Conservation (phyloP, 352 stramenopile genomes). For the Pythium sukuiense region DNA sequence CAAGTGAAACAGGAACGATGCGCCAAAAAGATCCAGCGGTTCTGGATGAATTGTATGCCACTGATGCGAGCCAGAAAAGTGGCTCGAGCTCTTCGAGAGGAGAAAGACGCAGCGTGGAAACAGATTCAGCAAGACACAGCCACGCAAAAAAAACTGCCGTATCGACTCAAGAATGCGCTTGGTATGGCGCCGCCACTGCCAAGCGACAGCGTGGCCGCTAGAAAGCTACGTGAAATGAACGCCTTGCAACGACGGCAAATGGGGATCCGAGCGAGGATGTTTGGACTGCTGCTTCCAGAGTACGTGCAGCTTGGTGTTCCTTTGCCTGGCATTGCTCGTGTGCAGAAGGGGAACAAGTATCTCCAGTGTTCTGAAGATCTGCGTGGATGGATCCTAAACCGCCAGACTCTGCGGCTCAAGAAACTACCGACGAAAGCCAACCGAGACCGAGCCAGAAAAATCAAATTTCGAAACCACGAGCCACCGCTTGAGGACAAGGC, state of each 20-base stretch:
- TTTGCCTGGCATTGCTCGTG: slow-evolving; percentile 40
- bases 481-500: slow-evolving; percentile 9
- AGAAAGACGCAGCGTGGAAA: slow-evolving; percentile 40
- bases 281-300: slow-evolving; percentile 54
- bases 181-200: slow-evolving; percentile 39
- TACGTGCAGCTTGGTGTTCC: slow-evolving; percentile 67
- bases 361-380: slow-evolving; percentile 24
- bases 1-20: slow-evolving; percentile 30
- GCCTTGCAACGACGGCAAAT: slow-evolving; percentile 46
- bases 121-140: slow-evolving; percentile 38
- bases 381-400: slow-evolving; percentile 27
- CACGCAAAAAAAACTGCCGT: slow-evolving; percentile 36
- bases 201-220: slow-evolving; percentile 42
- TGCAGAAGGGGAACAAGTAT: slow-evolving; percentile 11
- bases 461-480: slow-evolving; percentile 2
- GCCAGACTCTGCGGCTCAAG: slow-evolving; percentile 29
- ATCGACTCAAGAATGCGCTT: slow-evolving; percentile 37
- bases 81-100: neutral
- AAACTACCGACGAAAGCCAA: slow-evolving; percentile 19
- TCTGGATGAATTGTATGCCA: slow-evolving; percentile 41
- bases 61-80: slow-evolving; percentile 38
- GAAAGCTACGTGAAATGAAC: slow-evolving; percentile 51
- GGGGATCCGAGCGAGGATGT: slow-evolving; percentile 46
- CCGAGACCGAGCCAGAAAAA: slow-evolving; percentile 3
- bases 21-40: slow-evolving; percentile 47